Conservation (phyloP, 768 basidiomycete species). For the Symmetrospora coprosmae region DNA sequence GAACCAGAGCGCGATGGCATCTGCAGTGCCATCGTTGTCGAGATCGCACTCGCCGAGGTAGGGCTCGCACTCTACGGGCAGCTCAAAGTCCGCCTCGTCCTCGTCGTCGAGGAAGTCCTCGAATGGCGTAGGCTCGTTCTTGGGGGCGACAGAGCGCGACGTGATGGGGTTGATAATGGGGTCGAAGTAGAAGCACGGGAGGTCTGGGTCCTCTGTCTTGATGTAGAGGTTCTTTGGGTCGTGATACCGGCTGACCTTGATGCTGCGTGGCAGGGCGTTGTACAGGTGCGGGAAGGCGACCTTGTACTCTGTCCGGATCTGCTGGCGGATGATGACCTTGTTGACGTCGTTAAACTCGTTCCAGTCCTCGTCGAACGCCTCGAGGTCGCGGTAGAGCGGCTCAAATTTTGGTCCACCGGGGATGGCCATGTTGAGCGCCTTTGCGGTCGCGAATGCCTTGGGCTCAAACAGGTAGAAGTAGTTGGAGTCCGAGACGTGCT, state of each 20-base stretch:
- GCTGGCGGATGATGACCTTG: slow-evolving; percentile 97
- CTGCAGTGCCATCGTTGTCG: slow-evolving; percentile 69
- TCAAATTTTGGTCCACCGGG: slow-evolving; percentile 98
- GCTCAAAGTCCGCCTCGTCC: slow-evolving; percentile 72
- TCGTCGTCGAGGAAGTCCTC: slow-evolving; percentile 90
- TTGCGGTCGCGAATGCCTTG: slow-evolving; percentile 94
- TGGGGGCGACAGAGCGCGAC: slow-evolving; percentile 61
- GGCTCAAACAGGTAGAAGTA: slow-evolving; percentile 91
- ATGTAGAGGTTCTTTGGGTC: slow-evolving; percentile 95
- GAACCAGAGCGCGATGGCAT: slow-evolving; percentile 97
- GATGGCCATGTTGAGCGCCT: slow-evolving; percentile 90
- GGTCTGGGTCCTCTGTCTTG: slow-evolving; percentile 96
- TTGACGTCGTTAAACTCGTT: slow-evolving; percentile 86
- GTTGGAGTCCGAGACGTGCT: slow-evolving; percentile 70
- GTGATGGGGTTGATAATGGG: slow-evolving; percentile 97
- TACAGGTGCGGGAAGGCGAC: slow-evolving; percentile 98
- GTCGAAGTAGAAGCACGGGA: slow-evolving; percentile 98
- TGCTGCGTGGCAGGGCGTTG: slow-evolving; percentile 90
- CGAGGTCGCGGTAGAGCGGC: slow-evolving; percentile 88
- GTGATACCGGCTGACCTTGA: slow-evolving; percentile 83
- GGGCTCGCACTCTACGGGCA: slow-evolving; percentile 61
- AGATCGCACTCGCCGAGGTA: slow-evolving; percentile 67
- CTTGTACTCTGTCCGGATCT: slow-evolving; percentile 97
- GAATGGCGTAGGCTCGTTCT: slow-evolving; percentile 67
- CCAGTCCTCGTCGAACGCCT: slow-evolving; percentile 82